Evolutionary conservation across 73 alveolate species (phyloP).

Genomic region (Paramecium sonneborni): DNA sequence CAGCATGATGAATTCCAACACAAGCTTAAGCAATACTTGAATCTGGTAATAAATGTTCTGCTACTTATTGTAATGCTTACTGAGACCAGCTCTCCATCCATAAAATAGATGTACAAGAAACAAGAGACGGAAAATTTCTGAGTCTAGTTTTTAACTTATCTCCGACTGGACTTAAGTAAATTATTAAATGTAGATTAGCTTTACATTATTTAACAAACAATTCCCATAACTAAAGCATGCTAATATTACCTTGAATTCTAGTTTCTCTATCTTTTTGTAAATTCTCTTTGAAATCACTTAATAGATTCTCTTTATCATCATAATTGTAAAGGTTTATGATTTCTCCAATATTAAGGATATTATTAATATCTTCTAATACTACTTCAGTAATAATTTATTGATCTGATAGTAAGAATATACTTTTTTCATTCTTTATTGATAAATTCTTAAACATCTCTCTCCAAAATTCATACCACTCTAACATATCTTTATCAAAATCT

Average conservation of each 20-base stretch:
- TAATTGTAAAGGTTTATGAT: slow-evolving; percentile 89
- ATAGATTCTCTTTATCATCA: slow-evolving; percentile 88
- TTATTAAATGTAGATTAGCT: slow-evolving; percentile 87
- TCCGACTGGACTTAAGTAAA: slow-evolving; percentile 94
- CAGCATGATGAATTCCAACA: slow-evolving; percentile 86
- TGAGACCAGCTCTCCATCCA: slow-evolving; percentile 96
- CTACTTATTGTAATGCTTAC: slow-evolving; percentile 87
- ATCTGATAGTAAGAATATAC: slow-evolving; percentile 84
- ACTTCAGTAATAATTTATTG: slow-evolving; percentile 84
- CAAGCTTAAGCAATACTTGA: slow-evolving; percentile 78
- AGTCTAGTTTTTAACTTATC: slow-evolving; percentile 77
- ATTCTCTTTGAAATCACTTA: slow-evolving; percentile 84
- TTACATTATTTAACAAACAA: slow-evolving; percentile 81
- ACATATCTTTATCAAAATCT: slow-evolving; percentile 84
- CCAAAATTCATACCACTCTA: slow-evolving; percentile 89
- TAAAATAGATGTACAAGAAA: slow-evolving; percentile 89
- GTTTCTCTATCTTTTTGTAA: slow-evolving; percentile 77
- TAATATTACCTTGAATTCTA: slow-evolving; percentile 67
- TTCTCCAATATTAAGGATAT: slow-evolving; percentile 92
- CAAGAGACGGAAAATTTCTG: slow-evolving; percentile 93
- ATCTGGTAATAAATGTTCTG: slow-evolving; percentile 60
- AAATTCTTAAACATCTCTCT: slow-evolving; percentile 81
- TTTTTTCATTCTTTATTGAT: slow-evolving; percentile 84
- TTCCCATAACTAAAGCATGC: slow-evolving; percentile 82
- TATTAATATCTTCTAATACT: slow-evolving; percentile 90